Base-by-base conservation (phyloP, 2,329 filamentous ascomycete species). In the Fusarium pseudoanthophilum region DNA sequence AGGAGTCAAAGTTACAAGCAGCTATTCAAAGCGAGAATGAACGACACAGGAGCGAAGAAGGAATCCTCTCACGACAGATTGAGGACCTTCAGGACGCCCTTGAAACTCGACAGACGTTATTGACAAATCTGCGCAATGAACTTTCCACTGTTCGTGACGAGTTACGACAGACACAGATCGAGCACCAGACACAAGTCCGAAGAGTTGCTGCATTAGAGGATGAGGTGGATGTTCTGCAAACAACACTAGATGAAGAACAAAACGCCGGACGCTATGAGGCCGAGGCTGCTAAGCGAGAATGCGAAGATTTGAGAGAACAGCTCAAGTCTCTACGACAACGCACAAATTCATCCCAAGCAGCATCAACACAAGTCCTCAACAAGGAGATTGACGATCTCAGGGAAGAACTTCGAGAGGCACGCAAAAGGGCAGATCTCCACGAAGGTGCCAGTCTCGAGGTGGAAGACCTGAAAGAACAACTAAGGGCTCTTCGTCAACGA, bases 11-110 rank as follows among this genome's bases (percentile, higher is more conserved):
- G 78, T 83, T 94, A 24, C 90, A 93, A 78, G 87, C 91, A 76
- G 90, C 90, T 7, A 85, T 95, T 18, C 87, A 92, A 71, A 92
- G 89, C 77, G 93, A 95, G 78, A 88, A 88, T 52, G 88, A 93
- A 71, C 90, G 93, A 30, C 91, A 96, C 77, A 87, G 87, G 71
- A 90, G 88, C 62, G 92, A 95, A 76, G 92, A 95, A 78, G 88
- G 88, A 16, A 83, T 91, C 13, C 84, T 97, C 57, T 89, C 86
- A 69, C 87, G 89, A n/a, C 93, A 96, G 79, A 90, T 97, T 58
- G 89, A 92, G 52, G 91, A 92, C 57, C 85, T 96, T 15, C 91
- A 92, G 77, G 87, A 90, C 53, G 93, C 94, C 65, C 86, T 96
- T 18, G 87, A 92, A 63, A 85, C 88, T 34, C 90, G 92, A 71